Base-by-base conservation (phyloP, 805 yeast species). In the Metschnikowia corniflorae region DNA sequence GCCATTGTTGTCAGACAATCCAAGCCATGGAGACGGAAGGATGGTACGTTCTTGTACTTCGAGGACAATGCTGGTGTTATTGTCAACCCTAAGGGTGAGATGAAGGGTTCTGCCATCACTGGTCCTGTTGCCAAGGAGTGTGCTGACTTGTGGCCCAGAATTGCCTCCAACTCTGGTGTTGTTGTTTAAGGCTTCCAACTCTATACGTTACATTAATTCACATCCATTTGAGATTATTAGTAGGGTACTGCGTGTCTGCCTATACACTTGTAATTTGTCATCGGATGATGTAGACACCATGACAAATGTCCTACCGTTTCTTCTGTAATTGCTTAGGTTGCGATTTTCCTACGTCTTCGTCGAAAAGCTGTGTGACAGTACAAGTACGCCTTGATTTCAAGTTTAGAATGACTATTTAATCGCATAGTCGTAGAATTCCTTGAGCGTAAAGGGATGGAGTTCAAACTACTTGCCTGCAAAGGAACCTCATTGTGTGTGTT, bases 101-200 rank as follows among this genome's bases (percentile, higher is more conserved):
- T 94, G 98, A 93, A 93, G 82, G 99, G 99, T 77, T 94, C 98
- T 59, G 99, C 98, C 67, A 93, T 93, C 73, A 94, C 99, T 68
- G 99, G 99, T 75, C 99, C 99, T 67, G 99, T 93, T 69, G 97
- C 97, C 73, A 93, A 93, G 80, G 99, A 93, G 81, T 94, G 98
- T 82, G 98, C 99, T 71, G 99, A 93, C 71, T 85, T 93, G 74
- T 93, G 99, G 99, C 99, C 99, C 73, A 87, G 98, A 81, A 93
- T 93, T 79, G 97, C 99, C 68, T 88, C 97, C 60, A 87, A 87
- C 91, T 93, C 98, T 63, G 98, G 98, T 87, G 98, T 93, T 72
- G 99, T 93, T 73, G 99, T 89, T 72, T 93, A 89, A 80, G 12
- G 38, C 16, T 34, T 34, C 40, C 40, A 39, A 34, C 37, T 38